Conservation (phyloP, 2,329 filamentous ascomycete genomes). For the Talaromyces funiculosus region DNA sequence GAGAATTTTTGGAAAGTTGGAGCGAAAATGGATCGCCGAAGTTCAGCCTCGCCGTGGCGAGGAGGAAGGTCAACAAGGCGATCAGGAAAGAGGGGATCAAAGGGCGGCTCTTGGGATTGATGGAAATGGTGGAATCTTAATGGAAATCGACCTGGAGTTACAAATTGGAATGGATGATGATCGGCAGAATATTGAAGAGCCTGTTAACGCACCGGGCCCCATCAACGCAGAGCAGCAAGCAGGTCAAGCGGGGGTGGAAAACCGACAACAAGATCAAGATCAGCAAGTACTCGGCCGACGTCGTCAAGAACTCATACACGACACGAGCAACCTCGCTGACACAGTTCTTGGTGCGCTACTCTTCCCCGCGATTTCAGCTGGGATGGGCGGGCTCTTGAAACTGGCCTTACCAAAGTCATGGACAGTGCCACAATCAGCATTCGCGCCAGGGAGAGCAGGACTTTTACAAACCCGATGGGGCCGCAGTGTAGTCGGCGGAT, state of each 20-base stretch:
- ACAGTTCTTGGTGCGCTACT: constrained; percentile 64
- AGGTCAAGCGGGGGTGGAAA: not conserved
- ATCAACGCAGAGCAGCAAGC: not conserved
- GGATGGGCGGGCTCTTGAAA: constrained; percentile 70
- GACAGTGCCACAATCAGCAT: constrained; percentile 45
- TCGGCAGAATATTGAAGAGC: constrained; percentile 32
- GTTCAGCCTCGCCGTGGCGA: constrained; percentile 49
- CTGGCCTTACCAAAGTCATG: constrained; percentile 62
- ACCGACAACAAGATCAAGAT: constrained; percentile 20
- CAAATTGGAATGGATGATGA: constrained; percentile 45
- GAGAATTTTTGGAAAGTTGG: constrained; percentile 51
- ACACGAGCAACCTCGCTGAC: constrained; percentile 52
- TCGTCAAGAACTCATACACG: constrained; percentile 47
- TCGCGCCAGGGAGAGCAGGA: constrained; percentile 49
- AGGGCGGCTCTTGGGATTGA: constrained; percentile 17
- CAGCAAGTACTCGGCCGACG: constrained; percentile 33
- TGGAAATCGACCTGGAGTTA: constrained; percentile 48
- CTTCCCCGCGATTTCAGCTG: constrained; percentile 74
- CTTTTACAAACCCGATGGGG: constrained; percentile 83
- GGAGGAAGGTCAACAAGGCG: constrained; percentile 31
- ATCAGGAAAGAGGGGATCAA: constrained; percentile 29
- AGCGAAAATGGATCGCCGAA: constrained; percentile 57
- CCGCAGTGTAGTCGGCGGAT: constrained; percentile 80
- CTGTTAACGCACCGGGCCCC: constrained; percentile 24
- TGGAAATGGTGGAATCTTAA: constrained; percentile 39